Evolutionary conservation across 495 filamentous ascomycete species (phyloP), one percentile per base, ranked within the genome.

Genomic region (Aspergillus ellipticus): DNA sequence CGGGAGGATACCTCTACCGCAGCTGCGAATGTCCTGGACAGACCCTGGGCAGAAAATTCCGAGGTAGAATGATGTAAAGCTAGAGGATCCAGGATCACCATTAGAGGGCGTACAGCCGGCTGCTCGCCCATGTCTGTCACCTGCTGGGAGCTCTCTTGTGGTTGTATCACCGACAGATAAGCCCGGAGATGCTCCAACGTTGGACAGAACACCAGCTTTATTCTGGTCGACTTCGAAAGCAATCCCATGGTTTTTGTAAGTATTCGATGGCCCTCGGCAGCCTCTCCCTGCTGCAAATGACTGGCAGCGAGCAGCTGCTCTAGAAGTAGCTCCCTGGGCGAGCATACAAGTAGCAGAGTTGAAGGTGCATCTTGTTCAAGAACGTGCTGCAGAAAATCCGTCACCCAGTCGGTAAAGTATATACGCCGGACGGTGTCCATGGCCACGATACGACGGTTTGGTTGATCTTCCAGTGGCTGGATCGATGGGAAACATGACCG

Each of bases 31-130:
- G 85, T 89, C 62, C 84, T 82, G 48, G 82, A 82, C 5, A 96
- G 67, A 0, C 90, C 92, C 66, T 96, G 91, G 0, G 86, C 90
- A 42, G 88, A 92, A 78, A 88, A 92, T 62, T 94, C 89, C 53
- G 82, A 82, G 4, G 89, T 92, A 24, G 77, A 69, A n/a, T 75
- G 75, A 70, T 96, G 92, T 33, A 90, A 67, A 26, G 75, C 69
- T 10, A 95, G 61, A 43, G 87, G 75, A 51, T 89, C 83, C 56
- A 89, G 81, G 10, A 92, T 67, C 11, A 85, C 76, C 13, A 96
- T 69, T 21, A 82, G 64, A 15, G 74, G 68, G 6, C 50, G 33
- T 45, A 6, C 42, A n/a, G 46, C 49, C 29, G 53, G 37, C 29
- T 53, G 51, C 0, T 42, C 28, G 29, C 50, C 51, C 42, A 39